These are phyloP conservation scores for Aotearoamyces nothofagi DNA, from an alignment of 2,329 filamentous ascomycete genomes.

Conservation along the genomic window DNA sequence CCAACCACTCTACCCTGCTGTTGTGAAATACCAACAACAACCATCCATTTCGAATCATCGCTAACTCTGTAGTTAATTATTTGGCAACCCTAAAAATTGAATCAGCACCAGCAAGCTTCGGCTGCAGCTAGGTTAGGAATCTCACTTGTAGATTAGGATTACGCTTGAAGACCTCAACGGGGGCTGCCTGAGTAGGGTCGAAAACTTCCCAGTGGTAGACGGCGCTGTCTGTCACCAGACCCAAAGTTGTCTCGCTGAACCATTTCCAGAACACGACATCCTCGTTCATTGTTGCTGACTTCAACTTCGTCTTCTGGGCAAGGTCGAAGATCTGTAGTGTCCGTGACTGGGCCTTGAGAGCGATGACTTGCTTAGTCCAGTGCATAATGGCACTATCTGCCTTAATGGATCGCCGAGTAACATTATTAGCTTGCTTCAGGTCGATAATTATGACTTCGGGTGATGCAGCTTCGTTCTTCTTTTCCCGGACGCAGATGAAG, in stretches of 20 bases:
- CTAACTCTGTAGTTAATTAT: slow-evolving; percentile 99
- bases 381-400: slow-evolving; percentile 99
- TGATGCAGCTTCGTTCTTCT: slow-evolving; percentile 68
- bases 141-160: slow-evolving; percentile 76
- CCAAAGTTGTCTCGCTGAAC: slow-evolving; percentile 80
- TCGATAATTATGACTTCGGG: slow-evolving; percentile 96
- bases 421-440: slow-evolving; percentile 93
- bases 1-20: slow-evolving; percentile 88
- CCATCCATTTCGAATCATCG: slow-evolving; percentile 95
- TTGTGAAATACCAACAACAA: slow-evolving; percentile 88
- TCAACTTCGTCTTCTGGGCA: slow-evolving; percentile 83
- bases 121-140: slow-evolving; percentile 10
- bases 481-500: slow-evolving; percentile 93
- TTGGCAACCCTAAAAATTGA: slow-evolving; percentile 70
- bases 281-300: slow-evolving; percentile 91
- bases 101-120: no score
- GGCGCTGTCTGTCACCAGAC: slow-evolving; percentile 76
- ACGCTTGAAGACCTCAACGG: slow-evolving; percentile 87
- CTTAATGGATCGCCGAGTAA: slow-evolving; percentile 90
- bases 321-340: slow-evolving; percentile 98
- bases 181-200: slow-evolving; percentile 62
- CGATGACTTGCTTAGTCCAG: slow-evolving; percentile 91
- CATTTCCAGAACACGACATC: slow-evolving; percentile 99
- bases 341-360: slow-evolving; percentile 82
- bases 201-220: slow-evolving; percentile 98